These are phyloP conservation scores for Rostrohypoxylon terebratum DNA, from an alignment of 495 filamentous ascomycete species.

Conservation along the genomic window DNA sequence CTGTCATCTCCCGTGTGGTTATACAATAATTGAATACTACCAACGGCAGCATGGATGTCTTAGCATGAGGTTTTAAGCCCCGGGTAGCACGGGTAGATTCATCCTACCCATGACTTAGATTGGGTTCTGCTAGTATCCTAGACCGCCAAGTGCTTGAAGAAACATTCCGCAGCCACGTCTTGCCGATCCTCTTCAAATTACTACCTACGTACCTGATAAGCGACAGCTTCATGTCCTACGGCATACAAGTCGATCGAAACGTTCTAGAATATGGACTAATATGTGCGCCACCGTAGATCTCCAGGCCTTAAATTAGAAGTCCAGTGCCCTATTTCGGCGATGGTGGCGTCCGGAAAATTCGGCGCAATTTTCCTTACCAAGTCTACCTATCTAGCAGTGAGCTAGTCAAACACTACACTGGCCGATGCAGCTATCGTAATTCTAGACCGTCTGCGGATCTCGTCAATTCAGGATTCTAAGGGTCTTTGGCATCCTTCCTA, in stretches of 20 bases:
- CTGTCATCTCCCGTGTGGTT: conserved; percentile 8
- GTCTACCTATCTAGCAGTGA: neutral
- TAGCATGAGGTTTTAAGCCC: conserved; percentile 10
- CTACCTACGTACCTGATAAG: neutral
- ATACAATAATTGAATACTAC: conserved; percentile 1
- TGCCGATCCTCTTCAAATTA: conserved; percentile 22
- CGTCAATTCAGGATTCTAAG: conserved; percentile 21
- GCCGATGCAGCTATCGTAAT: neutral
- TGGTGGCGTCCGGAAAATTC: neutral
- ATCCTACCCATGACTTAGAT: conserved; percentile 28
- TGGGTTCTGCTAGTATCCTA: conserved; percentile 13
- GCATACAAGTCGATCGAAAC: conserved; percentile 5
- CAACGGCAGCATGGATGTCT: conserved; percentile 11
- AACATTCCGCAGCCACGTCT: conserved; percentile 23
- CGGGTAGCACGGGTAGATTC: neutral
- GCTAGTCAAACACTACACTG: neutral
- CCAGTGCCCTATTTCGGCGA: neutral
- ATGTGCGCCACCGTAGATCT: conserved; percentile 10
- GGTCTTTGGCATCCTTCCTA: conserved; percentile 6
- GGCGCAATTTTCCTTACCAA: neutral
- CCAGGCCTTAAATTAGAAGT: neutral
- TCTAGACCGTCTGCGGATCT: conserved; percentile 9
- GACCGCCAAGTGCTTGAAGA: conserved; percentile 9
- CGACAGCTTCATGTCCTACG: conserved; percentile 17
- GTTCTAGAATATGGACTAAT: conserved; percentile 40